Percentiles rank a stretch among this genome's conserved stretches.
Evolutionary conservation across 1,139 yeast genomes (phyloP).

Genomic region (Schwanniomyces etchellsii): DNA sequence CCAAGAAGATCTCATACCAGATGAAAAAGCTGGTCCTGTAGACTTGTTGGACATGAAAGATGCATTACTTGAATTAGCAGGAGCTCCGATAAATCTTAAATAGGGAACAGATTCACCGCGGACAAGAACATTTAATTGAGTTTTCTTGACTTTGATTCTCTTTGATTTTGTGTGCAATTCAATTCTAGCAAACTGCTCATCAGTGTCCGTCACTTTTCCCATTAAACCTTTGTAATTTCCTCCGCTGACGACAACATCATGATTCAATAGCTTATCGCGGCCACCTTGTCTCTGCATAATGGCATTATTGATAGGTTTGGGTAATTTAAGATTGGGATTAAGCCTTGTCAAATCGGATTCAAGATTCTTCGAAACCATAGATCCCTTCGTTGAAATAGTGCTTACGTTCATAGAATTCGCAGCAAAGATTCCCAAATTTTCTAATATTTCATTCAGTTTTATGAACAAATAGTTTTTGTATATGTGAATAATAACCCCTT

Average conservation of each 20-base stretch:
- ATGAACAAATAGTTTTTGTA: conserved; percentile 75
- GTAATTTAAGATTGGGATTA: conserved; percentile 72
- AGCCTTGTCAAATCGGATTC: conserved; percentile 72
- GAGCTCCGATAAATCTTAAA: conserved; percentile 67
- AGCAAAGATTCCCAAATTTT: conserved; percentile 90
- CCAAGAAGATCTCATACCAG: conserved; percentile 42
- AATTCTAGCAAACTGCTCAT: conserved; percentile 84
- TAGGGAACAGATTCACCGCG: conserved; percentile 71
- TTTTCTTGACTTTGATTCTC: conserved; percentile 77
- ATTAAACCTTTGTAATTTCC: conserved; percentile 93
- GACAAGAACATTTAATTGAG: conserved; percentile 65
- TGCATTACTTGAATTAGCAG: conserved; percentile 11
- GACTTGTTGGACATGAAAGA: conserved; percentile 14
- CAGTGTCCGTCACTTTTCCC: conserved; percentile 92
- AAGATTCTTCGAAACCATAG: conserved; percentile 47
- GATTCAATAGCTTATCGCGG: conserved; percentile 74
- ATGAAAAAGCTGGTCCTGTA: conserved; percentile 37
- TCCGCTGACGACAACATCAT: conserved; percentile 78
- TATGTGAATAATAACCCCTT: conserved; percentile 83
- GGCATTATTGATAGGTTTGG: conserved; percentile 40
- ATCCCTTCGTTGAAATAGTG: conserved; percentile 80
- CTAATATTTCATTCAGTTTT: conserved; percentile 71
- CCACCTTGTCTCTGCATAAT: conserved; percentile 60
- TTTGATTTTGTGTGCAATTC: conserved; percentile 92
- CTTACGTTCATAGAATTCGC: conserved; percentile 70